Conservation (phyloP, 1,139 yeast genomes). For the Suzukiozyma palmioleophila region DNA sequence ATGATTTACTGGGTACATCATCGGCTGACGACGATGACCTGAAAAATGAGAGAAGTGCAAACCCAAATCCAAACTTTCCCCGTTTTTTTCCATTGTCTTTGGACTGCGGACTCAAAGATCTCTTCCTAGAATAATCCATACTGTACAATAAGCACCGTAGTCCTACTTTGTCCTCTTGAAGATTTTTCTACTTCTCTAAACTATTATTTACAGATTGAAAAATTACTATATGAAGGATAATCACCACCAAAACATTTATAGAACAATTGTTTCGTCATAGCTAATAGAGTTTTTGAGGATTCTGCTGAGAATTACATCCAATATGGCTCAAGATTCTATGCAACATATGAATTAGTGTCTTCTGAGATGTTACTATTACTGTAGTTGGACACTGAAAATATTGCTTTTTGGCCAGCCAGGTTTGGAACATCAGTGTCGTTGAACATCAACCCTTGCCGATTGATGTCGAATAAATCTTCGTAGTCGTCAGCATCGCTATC, state of each 20-base stretch:
- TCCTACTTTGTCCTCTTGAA: neutral
- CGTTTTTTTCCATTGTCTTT: neutral
- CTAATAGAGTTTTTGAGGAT: no score
- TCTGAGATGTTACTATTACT: constrained; percentile 6
- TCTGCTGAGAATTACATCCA: no score
- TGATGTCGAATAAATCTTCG: constrained; percentile 28
- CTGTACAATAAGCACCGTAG: neutral
- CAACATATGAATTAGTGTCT: neutral
- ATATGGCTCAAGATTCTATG: no score
- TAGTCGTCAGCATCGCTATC: constrained; percentile 25
- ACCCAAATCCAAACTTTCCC: neutral
- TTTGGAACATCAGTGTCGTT: constrained; percentile 12
- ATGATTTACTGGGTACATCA: neutral
- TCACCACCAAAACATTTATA: no score
- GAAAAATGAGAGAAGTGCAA: constrained; percentile 3
- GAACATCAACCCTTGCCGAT: constrained; percentile 26
- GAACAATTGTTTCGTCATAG: no score
- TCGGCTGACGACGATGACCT: neutral
- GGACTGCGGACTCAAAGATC: constrained; percentile 3
- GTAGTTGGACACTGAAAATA: constrained; percentile 7
- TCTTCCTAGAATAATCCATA: neutral
- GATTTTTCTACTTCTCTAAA: no score
- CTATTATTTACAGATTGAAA: no score
- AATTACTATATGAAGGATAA: no score
- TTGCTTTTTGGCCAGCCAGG: constrained; percentile 6